A percentile compares a stretch with the other conserved stretches of the same genome.
These are phyloP conservation scores for Plenodomus lindquistii DNA, from an alignment of 2,329 filamentous ascomycete species.

Conservation along the genomic window DNA sequence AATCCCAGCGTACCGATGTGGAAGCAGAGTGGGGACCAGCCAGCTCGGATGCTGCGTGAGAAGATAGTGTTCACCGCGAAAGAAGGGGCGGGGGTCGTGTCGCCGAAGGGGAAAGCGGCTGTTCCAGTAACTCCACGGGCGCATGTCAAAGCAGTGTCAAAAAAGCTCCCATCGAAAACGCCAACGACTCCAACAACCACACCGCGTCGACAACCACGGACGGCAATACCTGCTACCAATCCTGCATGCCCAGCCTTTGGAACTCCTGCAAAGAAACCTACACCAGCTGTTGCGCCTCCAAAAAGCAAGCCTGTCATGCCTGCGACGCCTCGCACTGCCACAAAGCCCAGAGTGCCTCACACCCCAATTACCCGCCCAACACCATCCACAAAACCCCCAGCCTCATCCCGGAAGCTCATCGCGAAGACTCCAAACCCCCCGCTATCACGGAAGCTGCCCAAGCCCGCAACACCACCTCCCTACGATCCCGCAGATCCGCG, in stretches of 20 bases:
- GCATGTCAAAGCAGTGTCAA: not conserved
- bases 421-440: not conserved
- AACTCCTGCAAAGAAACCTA: not conserved
- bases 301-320: not conserved
- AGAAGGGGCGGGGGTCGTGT: not conserved
- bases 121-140: not conserved
- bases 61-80: not conserved
- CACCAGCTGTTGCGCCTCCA: not conserved
- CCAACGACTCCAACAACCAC: not conserved
- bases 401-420: slow-evolving; percentile 1
- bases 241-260: not conserved
- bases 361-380: not conserved
- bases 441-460: too few relatives aligned
- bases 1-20: not conserved
- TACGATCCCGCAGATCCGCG: slow-evolving; percentile 2
- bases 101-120: not conserved
- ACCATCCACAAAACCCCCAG: not conserved
- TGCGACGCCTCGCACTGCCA: not conserved
- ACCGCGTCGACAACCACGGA: not conserved
- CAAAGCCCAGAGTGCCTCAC: not conserved
- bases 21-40: not conserved
- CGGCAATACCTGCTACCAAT: too few relatives aligned
- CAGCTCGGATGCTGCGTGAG: too few relatives aligned
- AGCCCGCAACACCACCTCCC: not conserved
- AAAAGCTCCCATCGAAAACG: not conserved